Base-by-base conservation (phyloP, 176 grass and related monocot genomes). In the Hsuehochloa calcarea region DNA sequence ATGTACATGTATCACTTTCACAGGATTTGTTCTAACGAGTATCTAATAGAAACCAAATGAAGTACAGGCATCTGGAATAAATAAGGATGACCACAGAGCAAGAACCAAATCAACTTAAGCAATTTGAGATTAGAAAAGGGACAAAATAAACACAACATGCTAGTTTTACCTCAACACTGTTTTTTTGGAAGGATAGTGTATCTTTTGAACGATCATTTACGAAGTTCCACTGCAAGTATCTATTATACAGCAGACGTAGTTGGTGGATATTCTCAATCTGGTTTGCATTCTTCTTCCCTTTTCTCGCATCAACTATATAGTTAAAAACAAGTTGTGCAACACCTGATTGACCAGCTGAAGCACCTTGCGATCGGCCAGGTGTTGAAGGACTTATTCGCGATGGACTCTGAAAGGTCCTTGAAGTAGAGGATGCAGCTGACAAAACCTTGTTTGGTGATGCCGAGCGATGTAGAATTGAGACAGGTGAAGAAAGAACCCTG, bases 181-280 rank as follows among this genome's bases (percentile, higher is more conserved):
- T 79, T 85, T 90, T 90, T 27, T 90, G 88, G 49, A 78, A 78
- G 16, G 77, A 87, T 34, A 82, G n/a, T 20, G 60, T 78, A 40
- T 92, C 83, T 44, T 75, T 77, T 44, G 45, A 69, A 67, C 5
- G 79, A 5, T 86, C 85, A 77, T 94, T 92, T 1, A 92, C 83
- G 43, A 94, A 90, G 31, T 56, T 88, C 94, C 94, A 97, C 72
- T 97, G 94, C 60, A 92, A 47, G 71, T 78, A 70, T 16, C 77
- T 88, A 81, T 89, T 94, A 61, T 92, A 72, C 43, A 90, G 77
- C 12, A 97, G 46, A 46, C 85, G 80, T 37, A 94, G 77, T 60
- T 90, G 91, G 65, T 94, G 91, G 13, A 69, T 35, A 70, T 89
- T 87, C 69, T 97, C 94, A 60, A 89, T 55, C 43, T 94, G 85